A percentile compares a stretch with the other conserved stretches of the same genome.
Conservation (phyloP, 2,329 filamentous ascomycete species). For the Calonectria leucothoes region DNA sequence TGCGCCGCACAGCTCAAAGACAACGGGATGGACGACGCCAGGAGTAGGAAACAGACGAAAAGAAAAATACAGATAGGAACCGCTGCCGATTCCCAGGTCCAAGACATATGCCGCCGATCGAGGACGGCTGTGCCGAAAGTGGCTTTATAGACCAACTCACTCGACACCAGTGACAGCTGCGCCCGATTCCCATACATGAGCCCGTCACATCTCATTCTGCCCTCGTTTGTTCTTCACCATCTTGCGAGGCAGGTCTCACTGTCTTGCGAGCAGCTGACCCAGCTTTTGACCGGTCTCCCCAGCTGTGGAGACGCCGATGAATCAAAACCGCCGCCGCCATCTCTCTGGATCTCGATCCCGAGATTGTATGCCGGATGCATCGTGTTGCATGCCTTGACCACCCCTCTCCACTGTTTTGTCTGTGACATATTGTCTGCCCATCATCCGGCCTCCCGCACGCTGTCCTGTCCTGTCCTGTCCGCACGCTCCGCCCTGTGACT, state of each 20-base stretch:
- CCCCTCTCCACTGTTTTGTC: background rate
- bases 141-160: background rate
- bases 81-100: background rate
- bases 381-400: background rate
- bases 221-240: background rate
- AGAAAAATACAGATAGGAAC: background rate
- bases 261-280: background rate
- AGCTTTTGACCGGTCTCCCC: background rate
- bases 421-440: background rate
- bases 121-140: background rate
- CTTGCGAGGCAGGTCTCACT: background rate
- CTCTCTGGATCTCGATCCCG: background rate
- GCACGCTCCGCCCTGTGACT: background rate
- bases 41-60: background rate
- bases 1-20: background rate
- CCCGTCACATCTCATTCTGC: background rate
- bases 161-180: background rate
- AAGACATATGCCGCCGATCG: background rate
- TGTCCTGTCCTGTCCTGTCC: too few species aligned
- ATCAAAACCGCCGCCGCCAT: background rate
- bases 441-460: background rate
- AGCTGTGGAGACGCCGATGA: background rate
- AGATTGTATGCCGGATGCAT: conserved; percentile 3
- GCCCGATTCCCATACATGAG: background rate
- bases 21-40: background rate